Evolutionary conservation across 2,329 filamentous ascomycete species (phyloP).

Genomic region (Talaromyces islandicus): DNA sequence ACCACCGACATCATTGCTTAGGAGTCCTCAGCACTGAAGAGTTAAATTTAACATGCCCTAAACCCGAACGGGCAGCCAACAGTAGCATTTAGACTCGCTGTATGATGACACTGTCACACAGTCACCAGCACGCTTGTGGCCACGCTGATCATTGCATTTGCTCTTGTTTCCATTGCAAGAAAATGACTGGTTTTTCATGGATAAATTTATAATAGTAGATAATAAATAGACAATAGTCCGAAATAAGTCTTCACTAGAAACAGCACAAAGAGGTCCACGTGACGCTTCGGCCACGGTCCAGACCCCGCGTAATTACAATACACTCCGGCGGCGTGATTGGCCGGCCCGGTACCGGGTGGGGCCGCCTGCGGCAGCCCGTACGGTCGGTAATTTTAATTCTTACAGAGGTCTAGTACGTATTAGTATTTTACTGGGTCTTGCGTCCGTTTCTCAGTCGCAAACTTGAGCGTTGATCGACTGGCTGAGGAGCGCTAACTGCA

Average conservation of each 20-base stretch:
- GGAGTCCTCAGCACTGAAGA: neutral
- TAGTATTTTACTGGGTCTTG: too few relatives aligned
- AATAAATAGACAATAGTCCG: too few relatives aligned
- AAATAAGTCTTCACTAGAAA: neutral
- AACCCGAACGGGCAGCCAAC: too few relatives aligned
- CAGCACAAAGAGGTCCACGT: neutral
- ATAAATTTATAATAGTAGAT: too few relatives aligned
- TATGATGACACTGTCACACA: neutral
- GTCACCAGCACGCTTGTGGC: too few relatives aligned
- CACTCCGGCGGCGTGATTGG: neutral
- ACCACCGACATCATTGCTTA: neutral
- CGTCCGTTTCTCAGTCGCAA: neutral
- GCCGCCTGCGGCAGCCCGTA: neutral
- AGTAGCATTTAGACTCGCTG: neutral
- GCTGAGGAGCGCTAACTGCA: neutral
- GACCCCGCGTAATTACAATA: neutral
- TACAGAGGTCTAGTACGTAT: too few relatives aligned
- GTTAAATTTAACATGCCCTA: neutral
- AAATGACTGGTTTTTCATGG: too few relatives aligned
- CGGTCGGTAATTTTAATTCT: neutral
- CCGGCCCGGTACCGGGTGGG: neutral
- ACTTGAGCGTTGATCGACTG: neutral
- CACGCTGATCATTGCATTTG: too few relatives aligned
- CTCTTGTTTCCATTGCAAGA: too few relatives aligned
- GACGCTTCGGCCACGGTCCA: neutral